These are phyloP conservation scores for Tanacetum coccineum DNA, from an alignment of 129 eudicot genomes.

Conservation along the genomic window DNA sequence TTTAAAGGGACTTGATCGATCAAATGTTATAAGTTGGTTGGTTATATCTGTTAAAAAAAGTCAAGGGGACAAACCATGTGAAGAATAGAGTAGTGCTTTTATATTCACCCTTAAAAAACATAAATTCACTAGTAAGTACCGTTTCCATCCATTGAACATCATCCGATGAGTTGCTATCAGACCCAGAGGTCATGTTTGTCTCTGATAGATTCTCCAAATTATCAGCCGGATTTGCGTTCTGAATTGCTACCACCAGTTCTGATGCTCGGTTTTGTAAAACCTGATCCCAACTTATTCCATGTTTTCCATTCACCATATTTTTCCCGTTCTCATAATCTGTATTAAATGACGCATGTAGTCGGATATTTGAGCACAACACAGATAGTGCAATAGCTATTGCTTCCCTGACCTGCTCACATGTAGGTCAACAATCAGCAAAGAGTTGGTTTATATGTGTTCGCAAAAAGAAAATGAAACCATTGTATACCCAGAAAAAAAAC, in stretches of 20 bases:
- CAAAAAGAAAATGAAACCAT: neutral
- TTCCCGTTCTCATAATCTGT: constrained; percentile 27
- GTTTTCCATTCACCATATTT: constrained; percentile 21
- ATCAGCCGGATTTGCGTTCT: constrained; percentile 60
- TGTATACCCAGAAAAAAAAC: neutral
- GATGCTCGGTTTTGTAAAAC: constrained; percentile 59
- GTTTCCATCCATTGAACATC: constrained; percentile 98
- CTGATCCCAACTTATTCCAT: constrained; percentile 50
- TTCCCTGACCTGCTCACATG: constrained; percentile 80
- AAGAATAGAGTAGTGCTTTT: no score
- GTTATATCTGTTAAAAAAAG: no score
- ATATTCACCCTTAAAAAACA: neutral
- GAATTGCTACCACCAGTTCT: constrained; percentile 63
- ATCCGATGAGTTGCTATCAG: constrained; percentile 59
- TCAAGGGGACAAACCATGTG: no score
- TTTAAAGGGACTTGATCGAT: no score
- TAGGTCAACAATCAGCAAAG: constrained; percentile 8
- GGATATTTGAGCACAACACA: constrained; percentile 87
- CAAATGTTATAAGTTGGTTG: no score
- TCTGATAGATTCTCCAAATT: constrained; percentile 45
- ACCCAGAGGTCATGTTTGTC: constrained; percentile 34
- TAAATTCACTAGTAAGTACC: constrained; percentile 37
- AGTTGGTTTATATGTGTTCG: neutral
- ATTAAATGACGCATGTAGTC: constrained; percentile 50
- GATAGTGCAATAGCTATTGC: constrained; percentile 86